Evolutionary conservation across 768 basidiomycete genomes (phyloP).

Genomic region (Leccinellum rugosiceps): DNA sequence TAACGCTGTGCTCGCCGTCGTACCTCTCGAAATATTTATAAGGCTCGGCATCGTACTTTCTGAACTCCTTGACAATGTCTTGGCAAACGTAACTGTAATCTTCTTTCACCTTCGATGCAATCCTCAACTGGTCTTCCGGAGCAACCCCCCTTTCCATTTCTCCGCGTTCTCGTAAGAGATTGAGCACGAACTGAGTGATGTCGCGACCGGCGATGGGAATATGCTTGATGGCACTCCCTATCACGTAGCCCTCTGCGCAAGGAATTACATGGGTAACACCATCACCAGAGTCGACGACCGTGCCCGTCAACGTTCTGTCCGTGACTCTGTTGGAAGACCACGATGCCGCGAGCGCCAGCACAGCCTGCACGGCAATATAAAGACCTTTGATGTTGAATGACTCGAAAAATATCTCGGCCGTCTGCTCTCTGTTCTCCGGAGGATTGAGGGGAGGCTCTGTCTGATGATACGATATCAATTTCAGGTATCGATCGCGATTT

Average conservation of each 20-base stretch:
- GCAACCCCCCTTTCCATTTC: slow-evolving; percentile 81
- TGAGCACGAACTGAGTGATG: slow-evolving; percentile 94
- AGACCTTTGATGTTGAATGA: slow-evolving; percentile 99
- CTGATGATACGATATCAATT: slow-evolving; percentile 38
- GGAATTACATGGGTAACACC: slow-evolving; percentile 99
- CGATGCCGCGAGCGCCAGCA: slow-evolving; percentile 94
- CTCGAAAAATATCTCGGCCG: slow-evolving; percentile 99
- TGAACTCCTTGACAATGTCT: slow-evolving; percentile 98
- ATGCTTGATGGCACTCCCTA: slow-evolving; percentile 98
- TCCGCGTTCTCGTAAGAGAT: slow-evolving; percentile 91
- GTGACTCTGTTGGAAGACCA: slow-evolving; percentile 91
- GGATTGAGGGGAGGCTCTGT: slow-evolving; percentile 99
- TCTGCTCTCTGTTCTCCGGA: slow-evolving; percentile 98
- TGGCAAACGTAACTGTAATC: slow-evolving; percentile 98
- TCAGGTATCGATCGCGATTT: neutral
- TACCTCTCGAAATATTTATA: slow-evolving; percentile 93
- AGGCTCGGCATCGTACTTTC: slow-evolving; percentile 96
- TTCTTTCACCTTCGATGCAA: slow-evolving; percentile 95
- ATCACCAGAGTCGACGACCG: slow-evolving; percentile 98
- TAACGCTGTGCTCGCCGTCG: slow-evolving; percentile 91
- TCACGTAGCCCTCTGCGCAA: slow-evolving; percentile 96
- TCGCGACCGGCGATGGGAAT: slow-evolving; percentile 98
- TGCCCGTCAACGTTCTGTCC: slow-evolving; percentile 92
- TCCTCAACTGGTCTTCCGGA: slow-evolving; percentile 88
- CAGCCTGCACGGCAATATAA: slow-evolving; percentile 98